Base-by-base conservation (phyloP, 1,139 yeast species). In the Sugiyamaella neomexicana region DNA sequence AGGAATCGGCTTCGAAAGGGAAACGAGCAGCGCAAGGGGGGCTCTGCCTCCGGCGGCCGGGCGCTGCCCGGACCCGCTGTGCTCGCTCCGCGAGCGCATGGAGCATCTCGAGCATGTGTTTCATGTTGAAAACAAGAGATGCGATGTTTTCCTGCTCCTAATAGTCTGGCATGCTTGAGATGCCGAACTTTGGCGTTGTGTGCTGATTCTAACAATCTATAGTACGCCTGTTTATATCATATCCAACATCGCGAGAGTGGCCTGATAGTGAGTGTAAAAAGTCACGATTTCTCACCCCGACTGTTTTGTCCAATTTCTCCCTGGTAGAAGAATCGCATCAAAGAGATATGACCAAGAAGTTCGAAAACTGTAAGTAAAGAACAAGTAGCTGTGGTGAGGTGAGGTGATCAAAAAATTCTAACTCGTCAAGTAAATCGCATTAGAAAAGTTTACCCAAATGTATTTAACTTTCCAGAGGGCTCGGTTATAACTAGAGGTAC, bases 41-140 rank as follows among this genome's bases (percentile, higher is more conserved):
- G n/a, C n/a, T n/a, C n/a, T n/a, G n/a, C n/a, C n/a, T n/a, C n/a
- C n/a, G n/a, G n/a, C n/a, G n/a, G n/a, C n/a, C n/a, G n/a, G n/a
- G n/a, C n/a, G n/a, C n/a, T n/a, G n/a, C n/a, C n/a, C n/a, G n/a
- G n/a, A n/a, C n/a, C n/a, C n/a, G n/a, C n/a, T n/a, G 12, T n/a
- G 25, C 38, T 43, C n/a, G n/a, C n/a, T n/a, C n/a, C n/a, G n/a
- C n/a, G n/a, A n/a, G n/a, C n/a, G n/a, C n/a, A n/a, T n/a, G n/a
- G 87, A 49, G 80, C 84, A 0, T 65, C 79, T 3, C 75, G 74
- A 58, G 89, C 89, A 0, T 84, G 89, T 65, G 77, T 75, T 2
- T 67, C 73, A 20, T 84, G 89, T 63, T 71, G 89, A 38, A 76
- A 72, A 58, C 86, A 81, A 64, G 84, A 84, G 68, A 82, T 88